Conservation (phyloP, 2,329 filamentous ascomycete genomes). For the Cercospora sojina region DNA sequence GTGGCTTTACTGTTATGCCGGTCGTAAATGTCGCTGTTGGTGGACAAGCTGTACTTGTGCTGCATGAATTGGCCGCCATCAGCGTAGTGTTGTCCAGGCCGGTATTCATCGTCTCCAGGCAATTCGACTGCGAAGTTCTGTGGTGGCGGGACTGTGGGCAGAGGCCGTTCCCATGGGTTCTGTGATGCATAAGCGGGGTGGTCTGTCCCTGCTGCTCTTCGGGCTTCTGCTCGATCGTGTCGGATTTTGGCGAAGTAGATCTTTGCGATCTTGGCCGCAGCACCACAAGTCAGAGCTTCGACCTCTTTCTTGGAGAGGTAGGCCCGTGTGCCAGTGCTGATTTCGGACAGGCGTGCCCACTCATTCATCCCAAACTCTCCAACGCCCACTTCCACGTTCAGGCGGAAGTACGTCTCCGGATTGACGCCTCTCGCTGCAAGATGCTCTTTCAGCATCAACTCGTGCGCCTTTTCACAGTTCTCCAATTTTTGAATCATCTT, state of each 20-base stretch:
- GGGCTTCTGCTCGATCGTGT: constrained; percentile 54
- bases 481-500: constrained; percentile 90
- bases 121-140: constrained; percentile 42
- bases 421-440: constrained; percentile 72
- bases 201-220: constrained; percentile 35
- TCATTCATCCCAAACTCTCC: constrained; percentile 99
- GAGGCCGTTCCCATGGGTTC: constrained; percentile 34
- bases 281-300: constrained; percentile 72
- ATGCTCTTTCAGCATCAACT: constrained; percentile 77
- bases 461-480: constrained; percentile 87
- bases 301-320: constrained; percentile 75
- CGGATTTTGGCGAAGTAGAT: constrained; percentile 74
- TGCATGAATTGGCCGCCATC: constrained; percentile 52
- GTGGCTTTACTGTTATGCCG: constrained; percentile 9
- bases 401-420: constrained; percentile 85
- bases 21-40: constrained; percentile 21
- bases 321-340: constrained; percentile 84
- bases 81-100: constrained; percentile 46
- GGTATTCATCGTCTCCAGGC: constrained; percentile 33
- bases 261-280: constrained; percentile 77
- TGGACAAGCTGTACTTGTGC: constrained; percentile 60
- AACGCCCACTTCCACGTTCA: constrained; percentile 96
- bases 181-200: constrained; percentile 26
- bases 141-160: constrained; percentile 38
- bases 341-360: constrained; percentile 90